Base-by-base conservation (phyloP, 768 basidiomycete species). In the Gloeostereum incarnatum region DNA sequence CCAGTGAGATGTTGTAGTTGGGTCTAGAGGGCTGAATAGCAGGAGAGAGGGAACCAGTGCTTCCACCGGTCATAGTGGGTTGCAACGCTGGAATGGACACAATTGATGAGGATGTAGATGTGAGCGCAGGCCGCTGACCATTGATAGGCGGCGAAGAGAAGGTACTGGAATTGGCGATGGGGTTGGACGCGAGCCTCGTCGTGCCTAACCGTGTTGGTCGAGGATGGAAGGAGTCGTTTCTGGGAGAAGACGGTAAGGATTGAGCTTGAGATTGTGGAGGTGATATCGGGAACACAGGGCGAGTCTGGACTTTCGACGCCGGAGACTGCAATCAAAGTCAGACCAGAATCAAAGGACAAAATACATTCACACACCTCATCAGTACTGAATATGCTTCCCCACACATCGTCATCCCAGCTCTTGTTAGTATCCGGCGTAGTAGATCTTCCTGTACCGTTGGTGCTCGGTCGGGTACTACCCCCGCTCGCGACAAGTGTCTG, bases 401-500 rank as follows among this genome's bases (percentile, higher is more conserved):
- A 91, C 2, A 84, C 75, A 44, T 89, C 84, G 40, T 89, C 85
- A 45, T 85, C 86, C 85, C 82, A 87, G 9, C 60, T 54, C 11
- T 48, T 49, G 24, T 71, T 49, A 45, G 53, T 38, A 52, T 50
- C 1, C 38, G 43, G 17, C 8, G 32, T 26, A 16, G 31, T 13
- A 5, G 29, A 25, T 11, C 33, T 36, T 2, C 33, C 29, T 4
- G 42, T 43, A 4, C 24, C 38, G 30, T 43, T 47, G 17, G 63
- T 63, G 39, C 74, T 69, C 2, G 71, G 55, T 52, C 73, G 75
- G 35, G 68, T 62, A 6, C 61, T 56, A 6, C 62, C 50, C 9
- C 61, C 60, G 38, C 63, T 68, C 16, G 63, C 55, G 3, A 94
- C 88, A 1, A 94, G 67, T 39, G 77, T 87, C 56, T 84, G 91